A percentile compares a stretch with the other conserved stretches of the same genome.
These are phyloP conservation scores for Fusarium phyllophilum DNA, from an alignment of 2,329 filamentous ascomycete genomes.

Conservation along the genomic window DNA sequence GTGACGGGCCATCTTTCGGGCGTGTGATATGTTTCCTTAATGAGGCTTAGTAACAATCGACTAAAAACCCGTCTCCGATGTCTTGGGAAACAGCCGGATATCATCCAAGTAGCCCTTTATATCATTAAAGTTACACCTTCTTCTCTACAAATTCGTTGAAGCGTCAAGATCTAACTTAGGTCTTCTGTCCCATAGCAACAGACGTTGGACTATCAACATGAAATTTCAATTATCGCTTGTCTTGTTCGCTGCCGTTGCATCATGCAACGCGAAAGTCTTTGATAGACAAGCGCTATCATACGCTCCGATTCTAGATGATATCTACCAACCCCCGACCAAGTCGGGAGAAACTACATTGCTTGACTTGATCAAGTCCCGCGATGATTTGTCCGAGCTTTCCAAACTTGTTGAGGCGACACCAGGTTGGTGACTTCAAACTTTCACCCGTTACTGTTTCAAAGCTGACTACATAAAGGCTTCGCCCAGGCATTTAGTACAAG, in stretches of 20 bases:
- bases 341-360: neutral
- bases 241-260: neutral
- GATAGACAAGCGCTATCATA: neutral
- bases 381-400: neutral
- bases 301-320: neutral
- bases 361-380: neutral
- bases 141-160: neutral
- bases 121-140: neutral
- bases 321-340: neutral
- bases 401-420: neutral
- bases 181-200: accelerated
- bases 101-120: neutral
- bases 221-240: neutral
- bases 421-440: neutral
- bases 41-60: neutral
- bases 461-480: neutral
- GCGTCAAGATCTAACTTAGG: accelerated
- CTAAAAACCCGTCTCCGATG: accelerated
- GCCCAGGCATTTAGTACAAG: neutral
- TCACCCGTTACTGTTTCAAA: neutral
- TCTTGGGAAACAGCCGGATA: too few species aligned
- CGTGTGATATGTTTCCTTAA: neutral
- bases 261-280: neutral
- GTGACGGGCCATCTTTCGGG: neutral
- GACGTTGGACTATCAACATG: neutral